Evolutionary conservation across 257 asterid species (phyloP).

Genomic region (Solanum tarapatanum): DNA sequence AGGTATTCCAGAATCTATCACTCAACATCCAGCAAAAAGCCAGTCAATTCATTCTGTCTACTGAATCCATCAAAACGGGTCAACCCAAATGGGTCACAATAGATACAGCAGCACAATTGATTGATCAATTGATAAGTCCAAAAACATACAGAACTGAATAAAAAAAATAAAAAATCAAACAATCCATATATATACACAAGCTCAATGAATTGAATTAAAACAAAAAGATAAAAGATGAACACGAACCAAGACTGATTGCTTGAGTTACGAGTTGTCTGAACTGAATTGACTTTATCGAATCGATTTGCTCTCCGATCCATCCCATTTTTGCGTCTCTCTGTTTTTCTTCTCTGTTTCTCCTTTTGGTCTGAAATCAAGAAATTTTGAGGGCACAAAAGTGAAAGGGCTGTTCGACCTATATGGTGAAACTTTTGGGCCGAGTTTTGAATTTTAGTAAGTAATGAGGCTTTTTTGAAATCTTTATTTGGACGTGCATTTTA

Average conservation of each 20-base stretch:
- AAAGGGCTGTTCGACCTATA: not conserved
- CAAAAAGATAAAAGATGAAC: not conserved
- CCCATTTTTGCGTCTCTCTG: constrained; percentile 39
- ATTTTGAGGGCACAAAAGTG: not conserved
- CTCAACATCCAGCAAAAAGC: not conserved
- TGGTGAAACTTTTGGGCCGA: not conserved
- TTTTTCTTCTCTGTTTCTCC: not conserved
- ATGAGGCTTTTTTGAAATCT: not conserved
- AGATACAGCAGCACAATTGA: not conserved
- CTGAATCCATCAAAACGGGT: not conserved
- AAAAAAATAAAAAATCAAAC: not conserved
- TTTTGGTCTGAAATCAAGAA: not conserved
- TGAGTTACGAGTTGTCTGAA: constrained; percentile 80
- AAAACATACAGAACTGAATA: not conserved
- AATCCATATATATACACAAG: not conserved
- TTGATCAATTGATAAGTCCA: not conserved
- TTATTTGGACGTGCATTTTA: not conserved
- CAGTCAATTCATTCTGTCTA: not conserved
- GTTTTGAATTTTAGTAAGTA: not conserved
- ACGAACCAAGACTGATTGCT: constrained; percentile 77
- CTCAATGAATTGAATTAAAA: not conserved
- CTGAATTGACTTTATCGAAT: constrained; percentile 73
- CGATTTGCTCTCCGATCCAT: constrained; percentile 95
- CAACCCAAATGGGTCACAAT: not conserved
- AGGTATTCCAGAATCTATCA: not conserved